Evolutionary conservation across 805 yeast species (phyloP), one percentile per base, ranked within the genome.

Genomic region (Pichia pseudocactophila): DNA sequence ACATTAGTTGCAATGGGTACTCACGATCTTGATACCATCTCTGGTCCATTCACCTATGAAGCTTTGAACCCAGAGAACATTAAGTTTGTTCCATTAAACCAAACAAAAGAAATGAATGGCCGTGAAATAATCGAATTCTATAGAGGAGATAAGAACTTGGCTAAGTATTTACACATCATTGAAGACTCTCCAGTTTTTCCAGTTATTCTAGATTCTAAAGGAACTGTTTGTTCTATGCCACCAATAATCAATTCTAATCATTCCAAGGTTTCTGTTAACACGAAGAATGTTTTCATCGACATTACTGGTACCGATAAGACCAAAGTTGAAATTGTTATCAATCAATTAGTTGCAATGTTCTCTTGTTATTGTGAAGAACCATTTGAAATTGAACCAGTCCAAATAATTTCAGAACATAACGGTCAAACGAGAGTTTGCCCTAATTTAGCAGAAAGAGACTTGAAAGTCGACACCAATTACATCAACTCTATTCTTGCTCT

Each of bases 1-100:
- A 82, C 96, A 28, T 74, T 92, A 54, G 98, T 92, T 43, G 97
- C 98, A 39, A 88, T 90, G 74, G 99, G 99, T 56, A 92, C 99
- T 41, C 99, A 92, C 59, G 97, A 92, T 64, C 71, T 82, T 48
- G 95, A 86, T 62, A 76, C 82, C 37, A 66, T 90, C 51, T 83
- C 85, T 22, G 94, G 95, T 46, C 63, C 62, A 19, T 87, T 92
- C 68, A 76, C 86, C 42, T 92, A 87, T 69, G 86, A 82, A 59
- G 97, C 92, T 34, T 68, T 83, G 51, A 70, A 78, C 42, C 96
- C 96, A 45, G 67, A 73, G 51, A 88, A 84, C 36, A 71, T 92
- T 61, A 70, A 74, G 48, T 89, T 84, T 54, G 66, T 69, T 38
- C 95, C 95, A 40, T 72, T 84, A 57, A 83, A 82, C 59, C 90